Evolutionary conservation across 306 rosid genomes (phyloP).

Genomic region (Mimosa pudica): DNA sequence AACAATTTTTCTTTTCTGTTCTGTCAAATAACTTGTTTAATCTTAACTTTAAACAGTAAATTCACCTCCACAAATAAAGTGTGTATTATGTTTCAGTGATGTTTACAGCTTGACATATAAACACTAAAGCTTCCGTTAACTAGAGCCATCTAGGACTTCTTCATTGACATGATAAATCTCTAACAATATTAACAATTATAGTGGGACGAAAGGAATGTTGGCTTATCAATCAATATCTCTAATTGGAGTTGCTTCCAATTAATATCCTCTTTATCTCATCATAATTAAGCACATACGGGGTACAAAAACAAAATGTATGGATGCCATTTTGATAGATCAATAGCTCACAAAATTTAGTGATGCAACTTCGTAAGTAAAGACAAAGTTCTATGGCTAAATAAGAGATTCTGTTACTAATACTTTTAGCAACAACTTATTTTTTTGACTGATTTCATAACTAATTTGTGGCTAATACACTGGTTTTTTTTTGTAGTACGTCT

Average conservation of each 20-base stretch:
- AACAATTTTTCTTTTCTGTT: too few species aligned
- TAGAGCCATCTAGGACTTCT: not conserved
- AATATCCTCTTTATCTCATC: not conserved
- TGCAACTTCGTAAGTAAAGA: too few species aligned
- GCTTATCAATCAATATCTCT: not conserved
- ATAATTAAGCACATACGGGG: not conserved
- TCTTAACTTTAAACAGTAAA: not conserved
- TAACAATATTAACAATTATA: not conserved
- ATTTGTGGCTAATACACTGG: too few species aligned
- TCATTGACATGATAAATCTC: not conserved
- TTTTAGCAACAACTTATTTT: too few species aligned
- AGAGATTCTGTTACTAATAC: too few species aligned
- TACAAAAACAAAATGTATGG: not conserved
- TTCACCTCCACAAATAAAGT: not conserved
- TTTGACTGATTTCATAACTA: too few species aligned
- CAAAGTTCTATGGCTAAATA: constrained; percentile 14
- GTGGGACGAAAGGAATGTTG: not conserved
- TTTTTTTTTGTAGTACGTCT: too few species aligned
- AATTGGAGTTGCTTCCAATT: not conserved
- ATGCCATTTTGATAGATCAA: constrained; percentile 3
- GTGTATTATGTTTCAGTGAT: too few species aligned
- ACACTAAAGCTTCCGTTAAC: not conserved
- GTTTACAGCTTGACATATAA: not conserved
- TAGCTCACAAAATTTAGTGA: not conserved
- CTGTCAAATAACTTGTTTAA: not conserved